Evolutionary conservation across 129 eudicot species (phyloP), one percentile per base, ranked within the genome.

Genomic region (Smallanthus sonchifolius): DNA sequence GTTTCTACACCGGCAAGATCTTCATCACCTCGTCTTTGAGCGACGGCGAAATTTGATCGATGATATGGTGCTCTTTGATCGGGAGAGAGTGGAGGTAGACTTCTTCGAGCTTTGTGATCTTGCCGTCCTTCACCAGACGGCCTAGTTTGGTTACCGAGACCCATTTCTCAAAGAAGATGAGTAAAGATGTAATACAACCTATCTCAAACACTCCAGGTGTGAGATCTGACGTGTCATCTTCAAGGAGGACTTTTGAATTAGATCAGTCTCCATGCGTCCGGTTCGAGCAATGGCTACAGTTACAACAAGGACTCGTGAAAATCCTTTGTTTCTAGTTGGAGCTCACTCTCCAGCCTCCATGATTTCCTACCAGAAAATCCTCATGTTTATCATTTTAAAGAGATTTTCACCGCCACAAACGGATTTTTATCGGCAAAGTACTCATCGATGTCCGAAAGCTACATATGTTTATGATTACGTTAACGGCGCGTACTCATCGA

Each of bases 61-160:
- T 74, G 78, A 88, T 88, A 37, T 88, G 95, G 69, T 78, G 79
- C 74, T 88, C 95, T 68, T 88, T 88, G 77, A 86, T 79, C 0
- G 95, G 91, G 15, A 89, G 89, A 0, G 96, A 89, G 73, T 89
- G 91, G 17, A 89, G 95, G 84, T 89, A 86, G 68, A 88, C 75
- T 30, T 88, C 91, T 67, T 88, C 95, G 2, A 88, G 65, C 10
- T 81, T 75, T 2, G 65, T 56, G 76, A 88, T 88, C 68, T 76
- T 86, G 0, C 81, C 81, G 45, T 88, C 87, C 4, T 82, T 81
- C 2, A 88, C 95, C 10, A 88, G 83, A 59, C 95, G 90, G 30
- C 95, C 95, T 8, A 88, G 95, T 57, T 88, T 88, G 30, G 95
- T 88, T 0, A 88, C 95, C 0, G 94, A 90, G 0, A 88, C 94